These are phyloP conservation scores for Russula sp. DNA, from an alignment of 768 basidiomycete genomes.

Conservation along the genomic window DNA sequence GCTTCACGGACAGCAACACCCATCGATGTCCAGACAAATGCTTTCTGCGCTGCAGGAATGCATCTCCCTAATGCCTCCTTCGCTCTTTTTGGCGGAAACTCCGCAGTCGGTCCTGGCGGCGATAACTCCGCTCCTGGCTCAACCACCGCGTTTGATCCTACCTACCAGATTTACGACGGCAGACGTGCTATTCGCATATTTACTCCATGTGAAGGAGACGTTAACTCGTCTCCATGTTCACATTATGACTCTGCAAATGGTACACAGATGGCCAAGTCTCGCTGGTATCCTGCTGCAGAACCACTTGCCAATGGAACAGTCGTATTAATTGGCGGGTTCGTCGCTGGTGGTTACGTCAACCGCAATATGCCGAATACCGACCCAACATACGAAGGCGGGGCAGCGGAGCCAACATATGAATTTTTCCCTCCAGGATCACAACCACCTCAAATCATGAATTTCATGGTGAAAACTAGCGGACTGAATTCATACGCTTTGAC, in stretches of 20 bases:
- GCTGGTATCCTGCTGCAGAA: constrained; percentile 80
- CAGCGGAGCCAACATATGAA: constrained; percentile 77
- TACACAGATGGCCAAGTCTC: constrained; percentile 58
- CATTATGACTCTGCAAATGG: constrained; percentile 66
- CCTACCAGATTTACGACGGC: constrained; percentile 79
- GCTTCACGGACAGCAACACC: constrained; percentile 48
- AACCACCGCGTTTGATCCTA: constrained; percentile 52
- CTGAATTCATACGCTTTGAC: constrained; percentile 73
- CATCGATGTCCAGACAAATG: constrained; percentile 70
- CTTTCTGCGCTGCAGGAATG: constrained; percentile 79
- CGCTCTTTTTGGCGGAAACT: constrained; percentile 72
- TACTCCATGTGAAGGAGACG: constrained; percentile 59
- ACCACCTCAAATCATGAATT: constrained; percentile 49
- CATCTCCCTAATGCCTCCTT: constrained; percentile 77
- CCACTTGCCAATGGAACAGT: constrained; percentile 70
- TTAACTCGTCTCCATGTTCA: constrained; percentile 45
- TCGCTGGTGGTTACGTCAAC: constrained; percentile 75
- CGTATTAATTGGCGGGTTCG: constrained; percentile 76
- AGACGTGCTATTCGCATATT: constrained; percentile 73
- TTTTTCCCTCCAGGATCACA: constrained; percentile 63
- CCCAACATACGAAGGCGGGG: constrained; percentile 56
- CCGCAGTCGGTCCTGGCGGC: constrained; percentile 64
- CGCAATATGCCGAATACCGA: constrained; percentile 65
- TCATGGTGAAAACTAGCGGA: constrained; percentile 67
- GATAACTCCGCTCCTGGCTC: constrained; percentile 39